Evolutionary conservation across 208 protist species (phyloP).

Genomic region (Acanthamoeba culbertsoni): DNA sequence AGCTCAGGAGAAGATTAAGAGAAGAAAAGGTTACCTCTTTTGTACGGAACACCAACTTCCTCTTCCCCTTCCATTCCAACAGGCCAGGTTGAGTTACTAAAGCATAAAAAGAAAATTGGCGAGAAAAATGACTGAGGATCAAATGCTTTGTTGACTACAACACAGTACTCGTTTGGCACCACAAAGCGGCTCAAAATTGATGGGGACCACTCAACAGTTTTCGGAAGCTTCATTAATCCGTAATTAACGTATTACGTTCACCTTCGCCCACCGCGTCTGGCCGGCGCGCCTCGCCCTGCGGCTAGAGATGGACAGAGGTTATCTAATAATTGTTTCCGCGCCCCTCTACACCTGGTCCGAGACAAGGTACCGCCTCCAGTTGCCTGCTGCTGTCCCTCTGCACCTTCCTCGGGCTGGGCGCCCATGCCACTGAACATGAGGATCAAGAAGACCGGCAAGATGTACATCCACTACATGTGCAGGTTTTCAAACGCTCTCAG

Average conservation of each 20-base stretch:
- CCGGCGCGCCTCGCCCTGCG: neutral
- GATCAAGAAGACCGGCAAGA: neutral
- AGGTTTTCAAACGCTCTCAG: neutral
- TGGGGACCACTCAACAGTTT: neutral
- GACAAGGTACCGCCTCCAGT: neutral
- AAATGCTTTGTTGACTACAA: too few relatives aligned
- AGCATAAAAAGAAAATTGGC: neutral
- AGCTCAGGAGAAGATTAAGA: neutral
- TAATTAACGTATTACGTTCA: neutral
- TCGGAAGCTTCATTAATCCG: neutral
- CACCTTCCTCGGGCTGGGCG: neutral
- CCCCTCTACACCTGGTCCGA: neutral
- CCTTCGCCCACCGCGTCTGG: neutral
- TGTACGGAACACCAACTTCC: neutral
- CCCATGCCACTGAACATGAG: neutral
- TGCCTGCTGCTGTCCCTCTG: neutral
- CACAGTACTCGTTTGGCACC: too few relatives aligned
- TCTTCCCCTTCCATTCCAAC: neutral
- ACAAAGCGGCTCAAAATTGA: too few relatives aligned
- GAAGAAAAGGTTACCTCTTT: neutral
- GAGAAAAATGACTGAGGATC: neutral
- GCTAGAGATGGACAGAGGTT: neutral
- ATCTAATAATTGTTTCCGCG: neutral
- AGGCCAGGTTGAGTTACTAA: too few relatives aligned
- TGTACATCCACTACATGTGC: neutral